Conservation (phyloP, 2,329 filamentous ascomycete species). For the Dactylellina cionopaga region DNA sequence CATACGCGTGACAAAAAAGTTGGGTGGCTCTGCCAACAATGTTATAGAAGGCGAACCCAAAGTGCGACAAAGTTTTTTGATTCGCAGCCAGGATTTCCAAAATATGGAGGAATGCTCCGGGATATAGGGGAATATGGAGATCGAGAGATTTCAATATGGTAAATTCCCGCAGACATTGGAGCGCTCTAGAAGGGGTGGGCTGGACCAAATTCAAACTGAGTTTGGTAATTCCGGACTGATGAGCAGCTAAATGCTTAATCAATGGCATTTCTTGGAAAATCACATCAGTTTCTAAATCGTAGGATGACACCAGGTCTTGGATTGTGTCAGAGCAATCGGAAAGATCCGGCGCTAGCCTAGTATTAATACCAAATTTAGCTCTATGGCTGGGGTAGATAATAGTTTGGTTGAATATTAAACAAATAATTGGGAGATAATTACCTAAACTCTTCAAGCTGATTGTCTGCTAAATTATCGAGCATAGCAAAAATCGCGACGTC, state of each 20-base stretch:
- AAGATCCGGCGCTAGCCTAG: too few relatives aligned
- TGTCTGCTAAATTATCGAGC: neutral
- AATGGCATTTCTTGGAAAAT: too few relatives aligned
- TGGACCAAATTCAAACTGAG: too few relatives aligned
- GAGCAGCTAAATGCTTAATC: neutral
- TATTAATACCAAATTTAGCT: too few relatives aligned
- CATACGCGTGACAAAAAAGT: neutral
- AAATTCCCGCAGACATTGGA: too few relatives aligned
- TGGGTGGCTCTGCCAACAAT: too few relatives aligned
- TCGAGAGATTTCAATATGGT: neutral
- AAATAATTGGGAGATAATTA: neutral
- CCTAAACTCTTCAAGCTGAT: conserved; percentile 9
- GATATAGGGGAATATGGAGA: neutral
- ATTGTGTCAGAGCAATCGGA: too few relatives aligned
- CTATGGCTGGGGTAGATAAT: too few relatives aligned
- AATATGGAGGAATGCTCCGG: neutral
- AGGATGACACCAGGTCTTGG: too few relatives aligned
- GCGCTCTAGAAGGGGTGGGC: neutral
- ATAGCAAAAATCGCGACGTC: neutral
- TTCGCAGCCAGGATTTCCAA: neutral
- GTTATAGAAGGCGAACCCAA: neutral
- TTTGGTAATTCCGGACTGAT: neutral
- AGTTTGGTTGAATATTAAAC: neutral
- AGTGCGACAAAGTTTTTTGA: neutral
- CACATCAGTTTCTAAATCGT: too few relatives aligned